Evolutionary conservation across 345 rosid species (phyloP), one percentile per base, ranked within the genome.

Genomic region (Iberis pinnata): DNA sequence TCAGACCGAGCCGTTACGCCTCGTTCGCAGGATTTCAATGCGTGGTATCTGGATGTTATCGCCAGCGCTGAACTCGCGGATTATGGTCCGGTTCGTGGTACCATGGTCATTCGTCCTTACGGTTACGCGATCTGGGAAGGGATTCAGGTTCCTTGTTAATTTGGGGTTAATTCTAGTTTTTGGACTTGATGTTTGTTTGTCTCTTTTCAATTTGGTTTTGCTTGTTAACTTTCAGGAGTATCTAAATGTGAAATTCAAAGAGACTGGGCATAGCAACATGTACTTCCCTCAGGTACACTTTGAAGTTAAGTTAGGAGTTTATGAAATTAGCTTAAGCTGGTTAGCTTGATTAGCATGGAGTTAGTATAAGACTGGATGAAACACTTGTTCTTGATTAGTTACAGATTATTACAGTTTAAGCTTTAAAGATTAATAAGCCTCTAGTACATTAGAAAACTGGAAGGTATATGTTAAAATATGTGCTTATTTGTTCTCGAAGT

Each of bases 71-170:
- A 90, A 64, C 84, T 90, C 29, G 95, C 96, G 4, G 98, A 90
- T 71, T 84, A 87, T 35, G 96, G 98, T 44, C 96, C 89, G 0
- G 96, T 90, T 56, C 87, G 93, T 32, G 98, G 98, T 3, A 87
- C 98, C 5, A 87, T 90, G 98, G 95, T 87, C 16, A 87, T 87
- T 66, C 81, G 93, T 5, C 96, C 98, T 1, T 87, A 90, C 32
- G 98, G 95, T 25, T 87, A 87, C 33, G 89, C 98, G 35, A 87
- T 90, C 32, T 84, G 95, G 96, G 96, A 90, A 77, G 89, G 93
- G 15, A 90, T 90, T 67, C 96, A 90, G 96, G 98, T 90, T 25
- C 12, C 56, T 2, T 45, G 44, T 44, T 20, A 0, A 7, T 9
- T 8, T 11, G 4, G 18, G 5, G 12, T 49, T 12, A 12, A 8